Conservation (phyloP, 2,329 filamentous ascomycete species). For the Fusarium avenaceum region DNA sequence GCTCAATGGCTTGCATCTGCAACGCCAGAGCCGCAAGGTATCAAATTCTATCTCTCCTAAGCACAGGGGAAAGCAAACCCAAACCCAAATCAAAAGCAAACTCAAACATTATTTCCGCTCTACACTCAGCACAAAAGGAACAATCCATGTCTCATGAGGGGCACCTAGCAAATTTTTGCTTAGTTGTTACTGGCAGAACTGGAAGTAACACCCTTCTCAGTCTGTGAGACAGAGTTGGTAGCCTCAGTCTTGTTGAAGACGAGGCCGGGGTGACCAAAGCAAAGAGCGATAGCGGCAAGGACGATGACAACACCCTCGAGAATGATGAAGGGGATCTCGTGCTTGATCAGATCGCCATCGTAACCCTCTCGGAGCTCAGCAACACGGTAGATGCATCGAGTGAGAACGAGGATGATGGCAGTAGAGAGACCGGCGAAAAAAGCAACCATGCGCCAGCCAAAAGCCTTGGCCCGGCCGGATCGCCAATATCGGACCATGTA, state of each 20-base stretch:
- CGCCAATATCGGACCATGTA: constrained; percentile 62
- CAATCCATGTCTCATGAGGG: constrained; percentile 1
- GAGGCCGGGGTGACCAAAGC: constrained; percentile 59
- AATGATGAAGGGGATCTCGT: constrained; percentile 66
- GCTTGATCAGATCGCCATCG: constrained; percentile 65
- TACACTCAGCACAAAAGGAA: constrained; percentile 35
- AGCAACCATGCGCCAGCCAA: constrained; percentile 51
- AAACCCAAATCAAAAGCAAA: constrained; percentile 25
- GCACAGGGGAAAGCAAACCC: constrained; percentile 4
- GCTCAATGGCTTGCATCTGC: constrained; percentile 23
- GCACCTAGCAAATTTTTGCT: background rate
- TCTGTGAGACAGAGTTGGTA: constrained; percentile 38
- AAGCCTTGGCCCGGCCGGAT: constrained; percentile 43
- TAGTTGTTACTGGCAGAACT: constrained; percentile 34
- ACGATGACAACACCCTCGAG: constrained; percentile 63
- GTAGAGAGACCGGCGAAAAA: constrained; percentile 68
- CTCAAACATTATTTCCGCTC: constrained; percentile 20
- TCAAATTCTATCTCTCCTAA: constrained; percentile 27
- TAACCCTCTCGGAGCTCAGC: constrained; percentile 76
- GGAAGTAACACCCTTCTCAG: constrained; percentile 41
- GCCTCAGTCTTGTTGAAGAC: constrained; percentile 51
- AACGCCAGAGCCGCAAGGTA: constrained; percentile 31
- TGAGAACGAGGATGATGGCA: constrained; percentile 71
- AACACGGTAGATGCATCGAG: constrained; percentile 74
- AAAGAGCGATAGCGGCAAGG: constrained; percentile 55